Evolutionary conservation across 352 stramenopile species (phyloP).

Genomic region (Phytophthora aleatoria): DNA sequence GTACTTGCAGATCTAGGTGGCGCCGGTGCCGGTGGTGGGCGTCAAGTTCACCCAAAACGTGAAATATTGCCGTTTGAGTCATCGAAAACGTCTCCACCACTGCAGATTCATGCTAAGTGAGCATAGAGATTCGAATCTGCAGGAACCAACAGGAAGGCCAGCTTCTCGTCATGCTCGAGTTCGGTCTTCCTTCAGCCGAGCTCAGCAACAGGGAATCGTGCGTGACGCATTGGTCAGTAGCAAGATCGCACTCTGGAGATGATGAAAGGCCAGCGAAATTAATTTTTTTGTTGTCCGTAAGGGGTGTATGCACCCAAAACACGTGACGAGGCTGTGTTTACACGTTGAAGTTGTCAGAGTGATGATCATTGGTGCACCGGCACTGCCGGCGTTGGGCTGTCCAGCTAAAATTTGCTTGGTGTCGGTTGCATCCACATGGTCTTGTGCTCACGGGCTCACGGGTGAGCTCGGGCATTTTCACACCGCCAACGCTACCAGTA

Average conservation of each 20-base stretch:
- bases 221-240: background rate
- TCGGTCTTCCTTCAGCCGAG: background rate
- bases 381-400: background rate
- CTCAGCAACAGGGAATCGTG: too few species aligned
- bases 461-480: too few species aligned
- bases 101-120: background rate
- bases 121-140: background rate
- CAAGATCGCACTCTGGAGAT: background rate
- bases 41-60: constrained; percentile 1
- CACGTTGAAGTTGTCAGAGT: background rate
- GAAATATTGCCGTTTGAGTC: background rate
- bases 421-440: too few species aligned
- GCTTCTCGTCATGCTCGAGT: background rate
- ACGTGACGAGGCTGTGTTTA: background rate
- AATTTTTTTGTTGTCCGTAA: constrained; percentile 1
- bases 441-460: too few species aligned
- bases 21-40: background rate
- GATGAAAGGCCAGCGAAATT: background rate
- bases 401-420: background rate
- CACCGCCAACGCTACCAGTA: too few species aligned
- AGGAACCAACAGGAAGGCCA: background rate
- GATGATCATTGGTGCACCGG: background rate
- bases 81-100: background rate
- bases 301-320: background rate
- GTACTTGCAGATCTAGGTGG: background rate